phyloP scores from a whole-genome alignment of 2,329 filamentous ascomycete genomes.

The Fusarium sp. region DNA sequence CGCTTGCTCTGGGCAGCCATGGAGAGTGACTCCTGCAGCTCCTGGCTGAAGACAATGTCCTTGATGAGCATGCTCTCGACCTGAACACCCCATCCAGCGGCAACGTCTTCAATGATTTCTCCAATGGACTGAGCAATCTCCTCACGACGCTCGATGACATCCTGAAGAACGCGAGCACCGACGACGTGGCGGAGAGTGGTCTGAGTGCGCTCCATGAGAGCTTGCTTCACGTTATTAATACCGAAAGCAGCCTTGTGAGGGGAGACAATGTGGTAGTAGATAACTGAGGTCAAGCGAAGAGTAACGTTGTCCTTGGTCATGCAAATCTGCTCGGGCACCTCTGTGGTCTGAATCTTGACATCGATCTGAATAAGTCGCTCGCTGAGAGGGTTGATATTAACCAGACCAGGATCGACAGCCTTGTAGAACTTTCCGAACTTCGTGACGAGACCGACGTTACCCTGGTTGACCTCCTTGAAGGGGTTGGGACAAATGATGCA shows the following conservation, averaged over 20 bases:
- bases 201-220: slow-evolving; percentile 97
- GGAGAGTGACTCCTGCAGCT: slow-evolving; percentile 93
- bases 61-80: slow-evolving; percentile 99
- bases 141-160: slow-evolving; percentile 97
- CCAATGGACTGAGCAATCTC: slow-evolving; percentile 95
- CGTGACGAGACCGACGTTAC: slow-evolving; percentile 93
- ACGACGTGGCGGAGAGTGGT: slow-evolving; percentile 97
- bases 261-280: slow-evolving; percentile 97
- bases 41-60: slow-evolving; percentile 96
- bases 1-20: slow-evolving; percentile 99
- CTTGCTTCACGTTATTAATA: slow-evolving; percentile 92
- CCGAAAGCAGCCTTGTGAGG: slow-evolving; percentile 98
- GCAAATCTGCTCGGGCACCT: slow-evolving; percentile 95
- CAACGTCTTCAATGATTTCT: slow-evolving; percentile 97
- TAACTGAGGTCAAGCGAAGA: slow-evolving; percentile 91
- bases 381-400: slow-evolving; percentile 96
- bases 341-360: slow-evolving; percentile 98
- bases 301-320: slow-evolving; percentile 99
- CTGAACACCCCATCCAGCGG: slow-evolving; percentile 90
- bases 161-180: slow-evolving; percentile 92
- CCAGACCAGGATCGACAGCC: slow-evolving; percentile 94
- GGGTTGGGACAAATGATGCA: slow-evolving; percentile 94
- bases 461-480: slow-evolving; percentile 91
- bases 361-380: slow-evolving; percentile 92
- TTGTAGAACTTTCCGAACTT: slow-evolving; percentile 96